Conservation (phyloP, 495 filamentous ascomycete species). For the Pyrenopolyporus hunteri region DNA sequence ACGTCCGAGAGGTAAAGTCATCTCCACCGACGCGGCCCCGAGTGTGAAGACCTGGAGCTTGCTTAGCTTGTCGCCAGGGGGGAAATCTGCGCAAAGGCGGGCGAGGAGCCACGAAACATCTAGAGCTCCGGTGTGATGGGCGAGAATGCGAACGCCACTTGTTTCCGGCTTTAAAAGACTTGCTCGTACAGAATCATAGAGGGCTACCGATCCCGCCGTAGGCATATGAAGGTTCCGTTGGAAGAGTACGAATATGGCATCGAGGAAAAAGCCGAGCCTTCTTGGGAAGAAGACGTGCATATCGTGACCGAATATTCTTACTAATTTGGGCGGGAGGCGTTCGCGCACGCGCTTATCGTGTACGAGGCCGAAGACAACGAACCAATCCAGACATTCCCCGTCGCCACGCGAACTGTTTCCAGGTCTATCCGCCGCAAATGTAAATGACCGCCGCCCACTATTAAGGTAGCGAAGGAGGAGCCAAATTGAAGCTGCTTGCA, state of each 20-base stretch:
- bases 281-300: conserved; percentile 43
- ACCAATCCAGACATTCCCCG: conserved; percentile 43
- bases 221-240: conserved; percentile 42
- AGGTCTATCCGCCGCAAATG: conserved; percentile 25
- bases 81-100: conserved; percentile 48
- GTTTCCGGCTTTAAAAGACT: conserved; percentile 45
- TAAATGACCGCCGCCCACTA: not conserved
- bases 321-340: conserved; percentile 38
- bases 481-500: conserved; percentile 30
- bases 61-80: conserved; percentile 37
- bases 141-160: conserved; percentile 46
- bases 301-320: conserved; percentile 44
- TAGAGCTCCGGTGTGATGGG: conserved; percentile 44
- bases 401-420: conserved; percentile 35
- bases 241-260: conserved; percentile 40
- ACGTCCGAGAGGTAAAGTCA: conserved; percentile 44
- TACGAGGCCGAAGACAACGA: conserved; percentile 44
- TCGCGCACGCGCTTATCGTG: conserved; percentile 20
- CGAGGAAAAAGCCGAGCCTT: conserved; percentile 43
- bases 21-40: conserved; percentile 48
- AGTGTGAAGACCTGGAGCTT: conserved; percentile 55
- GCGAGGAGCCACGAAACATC: conserved; percentile 44
- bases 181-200: conserved; percentile 43
- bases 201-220: conserved; percentile 30
- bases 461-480: conserved; percentile 11